phyloP scores from a whole-genome alignment of 208 protist species.

The Crithidia fasciculata region DNA sequence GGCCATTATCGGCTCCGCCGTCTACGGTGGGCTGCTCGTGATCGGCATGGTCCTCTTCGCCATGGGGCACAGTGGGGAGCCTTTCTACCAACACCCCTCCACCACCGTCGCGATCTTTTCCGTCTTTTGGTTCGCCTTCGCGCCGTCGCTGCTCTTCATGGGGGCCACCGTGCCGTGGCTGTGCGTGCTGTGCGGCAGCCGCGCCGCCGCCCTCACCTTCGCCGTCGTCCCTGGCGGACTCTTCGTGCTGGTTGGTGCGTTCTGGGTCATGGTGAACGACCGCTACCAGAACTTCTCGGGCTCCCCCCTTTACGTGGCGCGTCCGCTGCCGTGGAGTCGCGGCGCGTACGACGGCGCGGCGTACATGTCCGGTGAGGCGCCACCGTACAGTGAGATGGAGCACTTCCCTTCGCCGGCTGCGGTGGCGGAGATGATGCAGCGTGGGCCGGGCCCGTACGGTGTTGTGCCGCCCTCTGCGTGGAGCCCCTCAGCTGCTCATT shows the following conservation, averaged over 20 bases:
- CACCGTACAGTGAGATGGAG: not conserved
- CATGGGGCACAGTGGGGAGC: slow-evolving; percentile 20
- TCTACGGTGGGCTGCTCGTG: slow-evolving; percentile 52
- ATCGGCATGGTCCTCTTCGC: slow-evolving; percentile 47
- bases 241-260: slow-evolving; percentile 35
- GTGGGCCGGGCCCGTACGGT: not conserved
- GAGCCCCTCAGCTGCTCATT: too few relatives aligned
- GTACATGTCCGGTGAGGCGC: too few relatives aligned
- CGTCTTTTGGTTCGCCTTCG: slow-evolving; percentile 49
- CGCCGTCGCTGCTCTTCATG: slow-evolving; percentile 53
- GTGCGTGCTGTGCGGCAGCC: slow-evolving; percentile 45
- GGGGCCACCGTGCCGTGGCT: slow-evolving; percentile 57
- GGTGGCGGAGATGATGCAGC: slow-evolving; percentile 9
- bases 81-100: slow-evolving; percentile 35
- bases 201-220: slow-evolving; percentile 40
- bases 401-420: slow-evolving; percentile 10
- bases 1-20: slow-evolving; percentile 52
- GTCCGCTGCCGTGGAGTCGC: slow-evolving; percentile 12
- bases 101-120: slow-evolving; percentile 39
- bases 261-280: slow-evolving; percentile 35
- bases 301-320: not conserved
- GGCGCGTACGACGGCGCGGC: not conserved
- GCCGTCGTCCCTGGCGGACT: slow-evolving; percentile 50
- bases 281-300: not conserved
- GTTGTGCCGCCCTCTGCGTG: not conserved